Conservation (phyloP, 768 basidiomycete species). For the Punctularia strigosozonata region DNA sequence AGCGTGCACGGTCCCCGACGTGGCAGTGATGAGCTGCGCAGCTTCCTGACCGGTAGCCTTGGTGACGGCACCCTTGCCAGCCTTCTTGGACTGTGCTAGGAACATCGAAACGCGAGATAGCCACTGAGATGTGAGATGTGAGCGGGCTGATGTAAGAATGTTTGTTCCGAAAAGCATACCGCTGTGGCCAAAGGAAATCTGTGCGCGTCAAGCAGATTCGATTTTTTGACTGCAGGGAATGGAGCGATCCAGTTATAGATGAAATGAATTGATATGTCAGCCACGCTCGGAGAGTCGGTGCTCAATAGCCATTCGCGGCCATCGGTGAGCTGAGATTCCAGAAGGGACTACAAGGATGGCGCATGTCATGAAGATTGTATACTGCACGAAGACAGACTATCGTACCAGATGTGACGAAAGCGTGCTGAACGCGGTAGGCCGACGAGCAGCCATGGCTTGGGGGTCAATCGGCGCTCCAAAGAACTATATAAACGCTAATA, state of each 20-base stretch:
- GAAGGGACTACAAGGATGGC: slow-evolving; percentile 14
- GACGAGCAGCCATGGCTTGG: slow-evolving; percentile 20
- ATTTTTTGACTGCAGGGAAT: slow-evolving; percentile 22
- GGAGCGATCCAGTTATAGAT: slow-evolving; percentile 30
- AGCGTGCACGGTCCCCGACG: slow-evolving; percentile 25
- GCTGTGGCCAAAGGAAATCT: slow-evolving; percentile 28
- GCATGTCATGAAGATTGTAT: slow-evolving; percentile 22
- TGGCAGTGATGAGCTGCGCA: slow-evolving; percentile 26
- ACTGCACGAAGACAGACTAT: slow-evolving; percentile 11
- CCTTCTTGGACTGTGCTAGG: slow-evolving; percentile 20
- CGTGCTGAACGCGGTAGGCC: slow-evolving; percentile 22
- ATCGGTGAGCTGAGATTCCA: slow-evolving; percentile 35
- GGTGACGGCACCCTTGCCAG: slow-evolving; percentile 12
- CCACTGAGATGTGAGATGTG: slow-evolving; percentile 27
- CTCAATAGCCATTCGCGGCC: slow-evolving; percentile 47
- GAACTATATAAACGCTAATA: slow-evolving; percentile 10
- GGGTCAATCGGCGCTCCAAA: slow-evolving; percentile 26
- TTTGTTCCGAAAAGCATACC: too few relatives aligned
- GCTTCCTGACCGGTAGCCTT: slow-evolving; percentile 29
- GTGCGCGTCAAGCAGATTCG: slow-evolving; percentile 25
- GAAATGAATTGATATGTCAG: slow-evolving; percentile 42
- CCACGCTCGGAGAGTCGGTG: slow-evolving; percentile 37
- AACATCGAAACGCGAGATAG: slow-evolving; percentile 25
- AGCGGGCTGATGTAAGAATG: too few relatives aligned
- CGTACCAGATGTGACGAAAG: slow-evolving; percentile 38